Evolutionary conservation across 2,329 filamentous ascomycete genomes (phyloP).

Genomic region (Fragosphaeria purpurea): DNA sequence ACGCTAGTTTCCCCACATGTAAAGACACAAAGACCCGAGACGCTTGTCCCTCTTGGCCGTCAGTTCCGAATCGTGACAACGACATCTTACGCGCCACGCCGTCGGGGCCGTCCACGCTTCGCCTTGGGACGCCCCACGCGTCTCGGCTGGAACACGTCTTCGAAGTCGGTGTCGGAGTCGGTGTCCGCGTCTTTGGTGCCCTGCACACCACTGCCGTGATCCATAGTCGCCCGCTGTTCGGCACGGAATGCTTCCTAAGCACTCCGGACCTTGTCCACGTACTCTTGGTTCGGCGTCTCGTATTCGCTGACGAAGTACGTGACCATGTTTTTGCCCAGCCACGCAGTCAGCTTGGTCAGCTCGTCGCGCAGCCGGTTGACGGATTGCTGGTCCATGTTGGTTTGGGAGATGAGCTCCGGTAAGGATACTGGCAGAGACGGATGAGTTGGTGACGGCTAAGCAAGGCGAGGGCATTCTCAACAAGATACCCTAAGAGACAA

Average conservation of each 20-base stretch:
- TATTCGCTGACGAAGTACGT: conserved; percentile 72
- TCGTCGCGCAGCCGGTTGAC: conserved; percentile 82
- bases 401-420: conserved; percentile 89
- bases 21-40: too few species aligned
- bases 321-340: conserved; percentile 67
- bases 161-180: too few species aligned
- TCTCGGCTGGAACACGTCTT: too few species aligned
- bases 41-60: too few species aligned
- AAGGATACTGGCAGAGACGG: conserved; percentile 55
- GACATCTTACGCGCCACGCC: too few species aligned
- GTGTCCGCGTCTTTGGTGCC: too few species aligned
- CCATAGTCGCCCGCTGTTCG: neutral
- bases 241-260: conserved; percentile 20
- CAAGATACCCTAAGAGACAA: neutral
- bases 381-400: conserved; percentile 92
- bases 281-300: conserved; percentile 60
- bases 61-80: too few species aligned
- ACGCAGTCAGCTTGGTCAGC: conserved; percentile 73
- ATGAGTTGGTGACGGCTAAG: neutral
- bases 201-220: too few species aligned
- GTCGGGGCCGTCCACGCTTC: too few species aligned
- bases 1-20: too few species aligned
- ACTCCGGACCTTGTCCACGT: conserved; percentile 55
- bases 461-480: too few species aligned
- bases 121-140: too few species aligned